Evolutionary conservation across 225 moss, liverwort and hornwort genomes (phyloP), one percentile per base, ranked within the genome.

Genomic region (Bryum argenteum): DNA sequence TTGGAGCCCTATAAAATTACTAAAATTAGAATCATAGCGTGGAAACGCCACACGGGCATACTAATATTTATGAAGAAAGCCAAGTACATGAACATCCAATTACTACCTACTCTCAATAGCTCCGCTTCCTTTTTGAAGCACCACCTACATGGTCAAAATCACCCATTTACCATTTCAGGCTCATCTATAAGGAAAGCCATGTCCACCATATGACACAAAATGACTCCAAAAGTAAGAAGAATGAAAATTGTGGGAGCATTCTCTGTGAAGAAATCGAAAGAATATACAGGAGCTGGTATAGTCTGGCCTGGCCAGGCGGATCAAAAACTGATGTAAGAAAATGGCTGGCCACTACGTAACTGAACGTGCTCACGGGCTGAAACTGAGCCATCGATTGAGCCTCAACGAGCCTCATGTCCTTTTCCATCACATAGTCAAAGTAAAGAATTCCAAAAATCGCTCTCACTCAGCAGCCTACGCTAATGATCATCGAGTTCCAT

Each of bases 181-280:
- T 45, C 11, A 44, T 44, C 44, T 44, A 44, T 8, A 45, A 45
- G 45, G 45, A 45, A 45, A 45, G 7, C 7, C 33, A 33, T 47
- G 47, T 39, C 4, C 47, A 47, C 47, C 26, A 50, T 48, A 51
- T 26, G 19, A 61, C 65, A 17, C 65, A 33, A n/a, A n/a, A n/a
- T n/a, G n/a, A n/a, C n/a, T n/a, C 11, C 45, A 2, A 5, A 66
- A 37, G 28, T 48, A 6, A n/a, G 17, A 51, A 33, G 3, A 11
- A 33, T 66, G n/a, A 50, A 51, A 66, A 66, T 51, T 66, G 50
- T 50, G 33, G 18, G 66, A 51, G 18, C 66, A 11, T 65, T 65
- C 26, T 51, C 48, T 26, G 28, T 28, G 7, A 65, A 17, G 65
- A 48, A 51, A 33, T 4, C 7, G 33, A 33, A 58, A 17, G 50